Conservation (phyloP, 768 basidiomycete genomes). For the Naganishia randhawae region DNA sequence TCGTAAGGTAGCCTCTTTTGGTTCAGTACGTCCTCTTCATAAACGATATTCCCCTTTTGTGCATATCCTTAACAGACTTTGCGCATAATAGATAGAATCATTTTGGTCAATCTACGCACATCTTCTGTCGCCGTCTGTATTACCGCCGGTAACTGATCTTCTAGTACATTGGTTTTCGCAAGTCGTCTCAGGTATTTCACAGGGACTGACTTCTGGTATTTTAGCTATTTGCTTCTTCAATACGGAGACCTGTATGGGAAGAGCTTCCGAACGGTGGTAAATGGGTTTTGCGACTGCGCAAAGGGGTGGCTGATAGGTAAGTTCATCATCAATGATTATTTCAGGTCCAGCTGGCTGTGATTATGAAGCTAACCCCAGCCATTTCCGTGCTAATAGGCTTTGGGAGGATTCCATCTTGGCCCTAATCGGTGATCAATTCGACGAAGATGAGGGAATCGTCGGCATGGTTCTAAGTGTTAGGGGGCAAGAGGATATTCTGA, state of each 20-base stretch:
- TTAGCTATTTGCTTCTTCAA: constrained; percentile 69
- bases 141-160: constrained; percentile 87
- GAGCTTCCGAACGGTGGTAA: constrained; percentile 92
- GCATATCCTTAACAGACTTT: neutral
- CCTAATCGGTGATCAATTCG: constrained; percentile 85
- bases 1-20: constrained; percentile 83
- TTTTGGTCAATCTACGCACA: constrained; percentile 95
- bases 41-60: constrained; percentile 52
- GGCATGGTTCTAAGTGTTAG: constrained; percentile 92
- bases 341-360: constrained; percentile 21
- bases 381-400: constrained; percentile 27
- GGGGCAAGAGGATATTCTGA: constrained; percentile 88
- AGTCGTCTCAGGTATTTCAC: neutral
- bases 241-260: constrained; percentile 92
- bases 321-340: constrained; percentile 58
- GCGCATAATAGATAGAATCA: constrained; percentile 68
- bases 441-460: constrained; percentile 63
- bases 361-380: neutral
- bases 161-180: constrained; percentile 52
- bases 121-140: constrained; percentile 73
- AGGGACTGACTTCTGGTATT: constrained; percentile 8
- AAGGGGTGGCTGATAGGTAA: constrained; percentile 75
- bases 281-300: constrained; percentile 89
- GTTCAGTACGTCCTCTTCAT: constrained; percentile 56
- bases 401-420: constrained; percentile 60